These are phyloP conservation scores for Solanum chiquidenum DNA, from an alignment of 257 asterid genomes.

Conservation along the genomic window DNA sequence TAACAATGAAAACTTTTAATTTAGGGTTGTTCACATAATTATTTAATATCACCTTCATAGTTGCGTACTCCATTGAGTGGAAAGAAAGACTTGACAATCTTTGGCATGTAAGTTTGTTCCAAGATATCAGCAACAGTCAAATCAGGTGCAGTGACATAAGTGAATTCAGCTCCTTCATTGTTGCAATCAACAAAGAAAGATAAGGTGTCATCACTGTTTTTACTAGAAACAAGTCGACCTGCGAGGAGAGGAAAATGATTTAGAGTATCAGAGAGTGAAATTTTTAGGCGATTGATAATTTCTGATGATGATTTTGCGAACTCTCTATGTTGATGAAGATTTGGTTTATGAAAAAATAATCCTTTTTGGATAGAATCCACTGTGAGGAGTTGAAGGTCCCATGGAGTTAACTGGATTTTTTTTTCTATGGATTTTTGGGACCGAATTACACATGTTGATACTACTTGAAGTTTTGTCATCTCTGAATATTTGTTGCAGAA, in stretches of 20 bases:
- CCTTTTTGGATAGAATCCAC: slow-evolving; percentile 29
- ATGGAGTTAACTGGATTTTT: slow-evolving; percentile 17
- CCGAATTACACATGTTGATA: slow-evolving; percentile 10
- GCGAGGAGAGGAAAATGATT: slow-evolving; percentile 42
- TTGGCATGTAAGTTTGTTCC: slow-evolving; percentile 9
- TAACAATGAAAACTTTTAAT: not conserved
- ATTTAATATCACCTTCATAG: slow-evolving; percentile 5
- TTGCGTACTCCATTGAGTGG: slow-evolving; percentile 22
- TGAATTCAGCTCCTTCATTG: slow-evolving; percentile 25
- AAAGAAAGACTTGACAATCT: slow-evolving; percentile 17
- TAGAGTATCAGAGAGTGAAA: slow-evolving; percentile 32
- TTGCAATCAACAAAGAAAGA: slow-evolving; percentile 28
- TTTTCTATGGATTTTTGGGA: not conserved
- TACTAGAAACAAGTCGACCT: slow-evolving; percentile 31
- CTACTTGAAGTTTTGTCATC: slow-evolving; percentile 3
- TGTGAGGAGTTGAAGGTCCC: slow-evolving; percentile 21
- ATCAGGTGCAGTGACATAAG: slow-evolving; percentile 13
- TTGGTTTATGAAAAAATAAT: slow-evolving; percentile 24
- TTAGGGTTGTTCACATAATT: not conserved
- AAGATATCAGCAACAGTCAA: slow-evolving; percentile 12
- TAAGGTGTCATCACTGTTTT: not conserved
- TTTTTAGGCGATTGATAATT: slow-evolving; percentile 19
- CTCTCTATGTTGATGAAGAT: not conserved
- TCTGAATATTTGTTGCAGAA: not conserved
- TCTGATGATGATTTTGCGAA: not conserved